phyloP scores from a whole-genome alignment of 495 filamentous ascomycete genomes.

The Peziza echinospora region DNA sequence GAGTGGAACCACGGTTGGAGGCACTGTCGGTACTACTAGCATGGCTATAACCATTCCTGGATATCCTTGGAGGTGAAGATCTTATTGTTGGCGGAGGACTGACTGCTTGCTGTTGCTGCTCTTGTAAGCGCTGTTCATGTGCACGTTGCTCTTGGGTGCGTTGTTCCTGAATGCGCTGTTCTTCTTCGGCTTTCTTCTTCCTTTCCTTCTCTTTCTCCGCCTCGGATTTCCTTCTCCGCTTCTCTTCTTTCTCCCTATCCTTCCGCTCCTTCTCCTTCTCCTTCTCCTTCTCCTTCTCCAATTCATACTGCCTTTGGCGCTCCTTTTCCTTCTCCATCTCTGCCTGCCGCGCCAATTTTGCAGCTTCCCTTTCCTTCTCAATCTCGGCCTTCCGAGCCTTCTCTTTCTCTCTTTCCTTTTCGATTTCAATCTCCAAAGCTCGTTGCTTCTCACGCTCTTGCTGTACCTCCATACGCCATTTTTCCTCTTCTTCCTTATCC shows the following conservation, averaged over 20 bases:
- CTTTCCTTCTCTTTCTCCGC: constrained; percentile 11
- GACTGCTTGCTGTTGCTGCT: background rate
- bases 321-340: constrained; percentile 13
- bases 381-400: constrained; percentile 3
- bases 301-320: constrained; percentile 4
- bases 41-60: background rate
- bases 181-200: constrained; percentile 13
- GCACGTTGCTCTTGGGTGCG: too few species aligned
- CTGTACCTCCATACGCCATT: constrained; percentile 7
- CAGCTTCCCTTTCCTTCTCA: constrained; percentile 5
- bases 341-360: constrained; percentile 6
- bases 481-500: constrained; percentile 5
- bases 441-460: constrained; percentile 8
- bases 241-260: constrained; percentile 6
- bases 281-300: constrained; percentile 13
- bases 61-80: background rate
- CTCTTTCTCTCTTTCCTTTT: constrained; percentile 4
- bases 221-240: background rate
- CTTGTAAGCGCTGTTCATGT: too few species aligned
- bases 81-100: background rate
- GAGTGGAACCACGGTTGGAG: background rate
- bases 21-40: background rate
- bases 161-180: constrained; percentile 5
- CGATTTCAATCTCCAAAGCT: constrained; percentile 6
- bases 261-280: constrained; percentile 12